These are phyloP conservation scores for Agaricales sp. DNA, from an alignment of 1,284 basidiomycete genomes.

Conservation along the genomic window DNA sequence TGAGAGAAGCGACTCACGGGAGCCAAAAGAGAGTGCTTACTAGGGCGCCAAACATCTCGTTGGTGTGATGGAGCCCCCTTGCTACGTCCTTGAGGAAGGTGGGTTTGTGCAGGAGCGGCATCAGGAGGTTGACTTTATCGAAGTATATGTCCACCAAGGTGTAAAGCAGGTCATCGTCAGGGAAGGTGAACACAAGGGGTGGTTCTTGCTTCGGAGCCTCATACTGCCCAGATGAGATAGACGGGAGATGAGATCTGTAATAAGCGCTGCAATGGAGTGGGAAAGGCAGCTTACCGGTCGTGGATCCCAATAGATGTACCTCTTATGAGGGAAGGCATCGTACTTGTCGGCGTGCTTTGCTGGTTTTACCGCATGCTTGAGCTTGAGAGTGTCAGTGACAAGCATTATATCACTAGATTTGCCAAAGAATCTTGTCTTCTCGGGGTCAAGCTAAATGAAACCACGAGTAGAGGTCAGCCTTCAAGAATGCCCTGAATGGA, in stretches of 20 bases:
- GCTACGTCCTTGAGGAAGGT: constrained; percentile 30
- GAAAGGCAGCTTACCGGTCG: background rate
- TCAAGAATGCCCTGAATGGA: too few relatives aligned
- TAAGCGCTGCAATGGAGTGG: background rate
- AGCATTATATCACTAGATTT: background rate
- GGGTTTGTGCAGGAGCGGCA: constrained; percentile 32
- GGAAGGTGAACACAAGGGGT: constrained; percentile 14
- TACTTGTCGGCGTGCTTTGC: background rate
- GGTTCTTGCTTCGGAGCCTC: too few relatives aligned
- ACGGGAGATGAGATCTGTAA: background rate
- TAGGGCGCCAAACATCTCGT: constrained; percentile 30
- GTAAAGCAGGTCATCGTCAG: constrained; percentile 23
- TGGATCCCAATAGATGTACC: background rate
- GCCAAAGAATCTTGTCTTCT: background rate
- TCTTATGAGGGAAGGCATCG: background rate
- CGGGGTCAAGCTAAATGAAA: background rate
- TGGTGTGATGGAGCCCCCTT: constrained; percentile 24
- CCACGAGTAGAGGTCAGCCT: too few relatives aligned
- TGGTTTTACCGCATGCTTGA: background rate
- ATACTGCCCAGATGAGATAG: background rate
- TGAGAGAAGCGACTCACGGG: background rate
- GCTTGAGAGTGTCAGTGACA: background rate
- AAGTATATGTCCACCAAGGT: constrained; percentile 37
- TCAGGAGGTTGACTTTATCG: constrained; percentile 22
- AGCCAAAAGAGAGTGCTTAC: constrained; percentile 12